Evolutionary conservation across 2,329 filamentous ascomycete genomes (phyloP).

Genomic region (Arachnomyces sp.): DNA sequence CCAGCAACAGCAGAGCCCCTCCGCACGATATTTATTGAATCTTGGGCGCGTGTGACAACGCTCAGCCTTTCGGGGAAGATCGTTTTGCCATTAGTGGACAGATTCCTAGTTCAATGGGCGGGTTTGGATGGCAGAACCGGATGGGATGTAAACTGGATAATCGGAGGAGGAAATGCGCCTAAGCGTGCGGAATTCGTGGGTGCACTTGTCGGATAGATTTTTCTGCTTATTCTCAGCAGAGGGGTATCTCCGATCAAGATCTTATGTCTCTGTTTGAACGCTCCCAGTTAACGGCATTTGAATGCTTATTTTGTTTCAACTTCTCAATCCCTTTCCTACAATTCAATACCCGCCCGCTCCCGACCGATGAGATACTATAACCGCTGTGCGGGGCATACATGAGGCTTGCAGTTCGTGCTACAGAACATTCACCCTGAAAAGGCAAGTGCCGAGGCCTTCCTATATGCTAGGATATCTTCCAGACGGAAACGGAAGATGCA

Average conservation of each 20-base stretch:
- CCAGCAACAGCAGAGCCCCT: slow-evolving; percentile 45
- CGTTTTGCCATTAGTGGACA: slow-evolving; percentile 63
- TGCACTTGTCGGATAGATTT: slow-evolving; percentile 26
- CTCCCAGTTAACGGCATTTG: too few species aligned
- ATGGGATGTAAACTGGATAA: slow-evolving; percentile 18
- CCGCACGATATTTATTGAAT: slow-evolving; percentile 80
- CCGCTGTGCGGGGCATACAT: too few species aligned
- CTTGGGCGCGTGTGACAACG: slow-evolving; percentile 76
- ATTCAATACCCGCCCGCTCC: too few species aligned
- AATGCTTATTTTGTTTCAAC: neutral
- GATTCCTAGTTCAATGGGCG: slow-evolving; percentile 77
- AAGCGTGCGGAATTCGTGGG: slow-evolving; percentile 34
- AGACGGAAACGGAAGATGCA: too few species aligned
- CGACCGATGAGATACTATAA: too few species aligned
- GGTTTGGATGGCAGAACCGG: slow-evolving; percentile 45
- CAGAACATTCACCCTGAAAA: too few species aligned
- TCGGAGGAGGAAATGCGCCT: slow-evolving; percentile 17
- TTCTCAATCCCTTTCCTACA: neutral
- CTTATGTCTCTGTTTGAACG: too few species aligned
- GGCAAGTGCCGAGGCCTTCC: too few species aligned
- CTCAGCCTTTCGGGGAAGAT: slow-evolving; percentile 80
- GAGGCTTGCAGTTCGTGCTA: too few species aligned
- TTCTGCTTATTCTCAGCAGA: too few species aligned
- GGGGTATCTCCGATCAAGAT: too few species aligned
- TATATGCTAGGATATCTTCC: too few species aligned